Evolutionary conservation across 345 rosid species (phyloP), one percentile per base, ranked within the genome.

Genomic region (Mercurialis annua): DNA sequence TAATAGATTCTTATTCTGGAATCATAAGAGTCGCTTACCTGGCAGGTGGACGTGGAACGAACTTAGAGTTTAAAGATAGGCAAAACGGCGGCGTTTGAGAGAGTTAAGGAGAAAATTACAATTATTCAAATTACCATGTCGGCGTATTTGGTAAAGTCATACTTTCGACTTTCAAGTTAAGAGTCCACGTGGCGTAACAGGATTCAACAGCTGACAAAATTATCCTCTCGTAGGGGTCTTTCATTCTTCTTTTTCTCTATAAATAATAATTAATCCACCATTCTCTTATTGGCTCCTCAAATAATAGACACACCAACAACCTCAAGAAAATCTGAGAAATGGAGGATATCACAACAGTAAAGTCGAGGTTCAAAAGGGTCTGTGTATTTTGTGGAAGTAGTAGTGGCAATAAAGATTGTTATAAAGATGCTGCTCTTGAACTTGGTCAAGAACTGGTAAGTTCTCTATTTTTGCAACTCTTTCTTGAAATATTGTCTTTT

Each of bases 321-420:
- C 5, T 11, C 26, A 27, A 10, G 27, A 4, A 27, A 51, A 53
- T 26, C 3, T 3, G 36, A 24, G 51, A 66, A 23, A 77, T 72
- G 78, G 83, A 80, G 64, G 78, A 54, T 48, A 74, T 62, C 27
- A 73, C 66, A 54, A 56, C 23, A 44, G 31, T 71, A 29, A 73
- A 40, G 38, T 85, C 97, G 10, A 92, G 89, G 62, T 92, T 92
- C 67, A 81, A 86, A 63, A 90, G 87, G 59, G 92, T 84, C 26
- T 92, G 98, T 72, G 97, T 92, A 12, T 92, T 92, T 52, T 92
- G 98, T 68, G 98, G 98, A 10, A 92, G 96, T 73, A 90, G 97
- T 69, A 67, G 82, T 59, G 98, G 98, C 65, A 92, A 84, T 16
- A 83, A 83, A 26, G 75, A 72, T 49, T 81, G 86, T 12, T 92